Conservation (phyloP, 352 stramenopile genomes). For the Phytophthora sp. region DNA sequence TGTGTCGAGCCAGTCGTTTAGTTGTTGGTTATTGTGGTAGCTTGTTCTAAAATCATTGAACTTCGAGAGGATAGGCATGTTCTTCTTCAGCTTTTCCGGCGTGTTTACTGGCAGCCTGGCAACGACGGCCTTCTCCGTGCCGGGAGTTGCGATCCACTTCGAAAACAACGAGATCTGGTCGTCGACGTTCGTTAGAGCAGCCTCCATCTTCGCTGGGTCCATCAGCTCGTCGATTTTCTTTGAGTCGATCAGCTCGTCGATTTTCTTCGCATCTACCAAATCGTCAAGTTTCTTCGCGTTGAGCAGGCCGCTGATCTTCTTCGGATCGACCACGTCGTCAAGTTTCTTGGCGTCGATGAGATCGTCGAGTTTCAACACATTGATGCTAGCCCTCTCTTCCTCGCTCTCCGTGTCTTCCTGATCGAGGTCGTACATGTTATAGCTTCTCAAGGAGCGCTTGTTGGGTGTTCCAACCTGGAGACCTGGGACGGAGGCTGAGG, state of each 20-base stretch:
- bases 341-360: no score
- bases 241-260: neutral
- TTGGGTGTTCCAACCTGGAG: no score
- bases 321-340: no score
- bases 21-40: neutral
- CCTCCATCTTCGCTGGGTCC: neutral
- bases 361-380: no score
- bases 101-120: neutral
- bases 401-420: no score
- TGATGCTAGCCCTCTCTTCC: no score
- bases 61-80: neutral
- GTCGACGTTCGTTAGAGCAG: neutral
- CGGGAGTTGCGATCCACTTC: neutral
- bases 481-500: no score
- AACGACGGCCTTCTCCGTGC: neutral
- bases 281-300: no score
- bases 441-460: no score
- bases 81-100: neutral
- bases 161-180: neutral
- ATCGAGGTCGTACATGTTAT: no score
- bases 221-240: conserved; percentile 3
- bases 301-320: no score
- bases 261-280: no score
- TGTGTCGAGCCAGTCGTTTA: neutral
- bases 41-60: conserved; percentile 8